Base-by-base conservation (phyloP, 257 asterid genomes). In the Cinchona pubescens region DNA sequence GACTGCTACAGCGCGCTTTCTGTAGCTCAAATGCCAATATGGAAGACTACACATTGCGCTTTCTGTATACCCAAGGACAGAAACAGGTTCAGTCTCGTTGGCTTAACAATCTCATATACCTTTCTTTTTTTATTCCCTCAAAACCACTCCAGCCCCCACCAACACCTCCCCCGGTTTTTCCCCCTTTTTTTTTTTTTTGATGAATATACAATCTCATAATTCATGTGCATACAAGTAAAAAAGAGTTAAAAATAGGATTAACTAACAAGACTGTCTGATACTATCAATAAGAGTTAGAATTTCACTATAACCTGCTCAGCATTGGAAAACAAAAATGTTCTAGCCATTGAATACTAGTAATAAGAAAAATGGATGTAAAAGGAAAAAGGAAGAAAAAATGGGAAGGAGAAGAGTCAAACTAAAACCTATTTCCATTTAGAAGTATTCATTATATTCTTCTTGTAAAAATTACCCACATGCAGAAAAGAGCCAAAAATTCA, bases 391-490 rank as follows among this genome's bases (percentile, higher is more conserved):
- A 7, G 18, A 53, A 23, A 19, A 10, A 27, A 29, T 1, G 60
- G 21, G 5, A 63, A 32, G 18, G 23, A 16, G 5, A 5, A 0
- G 3, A 18, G 27, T 25, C n/a, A n/a, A 58, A 2, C 10, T 34
- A 21, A 37, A 55, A 56, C 13, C 67, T 48, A 25, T 40, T 11
- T 34, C 12, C 37, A 37, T 8, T 55, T n/a, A 56, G 40, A 25
- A 37, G 55, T 27, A 55, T 37, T 21, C 30, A n/a, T 5, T 21
- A 37, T 34, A 34, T 38, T 38, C 73, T 19, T 75, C 74, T 18
- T 66, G 79, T 55, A 63, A 69, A 76, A 69, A 59, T 45, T 30
- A 45, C 12, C 71, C 76, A 34, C 5, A 4, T 56, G 27, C 55
- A 13, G 37, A 58, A 21, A 23, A 34, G 4, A 71, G 75, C 65